phyloP scores from a whole-genome alignment of 805 yeast species.

The Priceomyces haplophilus region DNA sequence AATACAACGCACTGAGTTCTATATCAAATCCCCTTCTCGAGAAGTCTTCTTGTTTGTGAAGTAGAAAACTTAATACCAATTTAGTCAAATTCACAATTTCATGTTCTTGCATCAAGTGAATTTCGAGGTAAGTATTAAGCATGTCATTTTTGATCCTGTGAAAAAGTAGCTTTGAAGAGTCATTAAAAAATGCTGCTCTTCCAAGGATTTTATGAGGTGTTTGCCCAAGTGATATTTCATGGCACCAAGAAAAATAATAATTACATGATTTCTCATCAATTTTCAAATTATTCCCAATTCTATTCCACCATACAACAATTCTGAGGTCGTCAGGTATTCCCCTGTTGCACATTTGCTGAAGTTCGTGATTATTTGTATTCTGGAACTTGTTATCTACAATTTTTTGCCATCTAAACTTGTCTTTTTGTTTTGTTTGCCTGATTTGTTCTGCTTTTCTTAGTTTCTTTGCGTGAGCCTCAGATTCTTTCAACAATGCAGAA shows the following conservation, averaged over 20 bases:
- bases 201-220: no score
- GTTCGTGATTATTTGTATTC: constrained; percentile 1
- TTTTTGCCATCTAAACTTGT: constrained; percentile 22
- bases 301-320: constrained; percentile 49
- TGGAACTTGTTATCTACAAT: constrained; percentile 9
- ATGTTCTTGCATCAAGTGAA: constrained; percentile 15
- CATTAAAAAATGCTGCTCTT: not conserved
- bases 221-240: not conserved
- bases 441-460: constrained; percentile 28
- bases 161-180: constrained; percentile 7
- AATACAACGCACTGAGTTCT: constrained; percentile 20
- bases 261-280: constrained; percentile 14
- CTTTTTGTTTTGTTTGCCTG: constrained; percentile 34
- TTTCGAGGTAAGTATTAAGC: constrained; percentile 19
- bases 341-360: constrained; percentile 20
- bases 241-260: constrained; percentile 8
- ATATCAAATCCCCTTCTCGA: not conserved
- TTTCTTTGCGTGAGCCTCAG: constrained; percentile 27
- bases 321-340: constrained; percentile 32
- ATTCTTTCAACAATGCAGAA: constrained; percentile 40
- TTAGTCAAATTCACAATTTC: constrained; percentile 14
- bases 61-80: constrained; percentile 31
- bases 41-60: constrained; percentile 8
- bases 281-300: constrained; percentile 30
- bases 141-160: constrained; percentile 15